These are phyloP conservation scores for Sclerotinia spermophila DNA, from an alignment of 2,329 filamentous ascomycete species.

Conservation along the genomic window DNA sequence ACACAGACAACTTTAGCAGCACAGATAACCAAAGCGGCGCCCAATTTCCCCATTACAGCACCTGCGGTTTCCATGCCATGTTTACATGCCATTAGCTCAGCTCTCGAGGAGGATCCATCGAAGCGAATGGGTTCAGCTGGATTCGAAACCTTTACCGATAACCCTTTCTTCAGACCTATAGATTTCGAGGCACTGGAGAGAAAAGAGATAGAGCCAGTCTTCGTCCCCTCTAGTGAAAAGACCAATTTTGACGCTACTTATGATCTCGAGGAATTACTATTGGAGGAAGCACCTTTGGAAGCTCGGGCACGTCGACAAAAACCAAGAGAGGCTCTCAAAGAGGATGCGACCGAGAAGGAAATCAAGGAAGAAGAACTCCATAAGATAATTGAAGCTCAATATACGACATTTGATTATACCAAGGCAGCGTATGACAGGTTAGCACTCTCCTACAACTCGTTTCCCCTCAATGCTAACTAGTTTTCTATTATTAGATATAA, in stretches of 20 bases:
- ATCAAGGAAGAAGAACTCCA: constrained; percentile 93
- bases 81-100: constrained; percentile 79
- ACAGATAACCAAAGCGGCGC: constrained; percentile 75
- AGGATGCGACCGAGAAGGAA: constrained; percentile 92
- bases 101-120: constrained; percentile 75
- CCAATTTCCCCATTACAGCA: constrained; percentile 87
- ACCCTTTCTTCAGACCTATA: constrained; percentile 83
- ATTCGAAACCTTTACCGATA: constrained; percentile 80
- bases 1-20: constrained; percentile 76
- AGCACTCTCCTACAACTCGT: constrained; percentile 32
- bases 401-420: constrained; percentile 94
- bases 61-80: constrained; percentile 87
- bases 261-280: constrained; percentile 85
- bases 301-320: constrained; percentile 90
- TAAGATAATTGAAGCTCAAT: constrained; percentile 88
- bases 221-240: constrained; percentile 92
- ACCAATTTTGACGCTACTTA: constrained; percentile 99
- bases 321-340: constrained; percentile 83
- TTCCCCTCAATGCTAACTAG: constrained; percentile 22
- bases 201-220: constrained; percentile 87
- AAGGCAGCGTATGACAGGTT: constrained; percentile 73
- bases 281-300: constrained; percentile 93
- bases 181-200: constrained; percentile 81
- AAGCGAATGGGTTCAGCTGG: constrained; percentile 77
- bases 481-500: constrained; percentile 35